Conservation (phyloP, 805 yeast species). For the Komagataella pastoris region DNA sequence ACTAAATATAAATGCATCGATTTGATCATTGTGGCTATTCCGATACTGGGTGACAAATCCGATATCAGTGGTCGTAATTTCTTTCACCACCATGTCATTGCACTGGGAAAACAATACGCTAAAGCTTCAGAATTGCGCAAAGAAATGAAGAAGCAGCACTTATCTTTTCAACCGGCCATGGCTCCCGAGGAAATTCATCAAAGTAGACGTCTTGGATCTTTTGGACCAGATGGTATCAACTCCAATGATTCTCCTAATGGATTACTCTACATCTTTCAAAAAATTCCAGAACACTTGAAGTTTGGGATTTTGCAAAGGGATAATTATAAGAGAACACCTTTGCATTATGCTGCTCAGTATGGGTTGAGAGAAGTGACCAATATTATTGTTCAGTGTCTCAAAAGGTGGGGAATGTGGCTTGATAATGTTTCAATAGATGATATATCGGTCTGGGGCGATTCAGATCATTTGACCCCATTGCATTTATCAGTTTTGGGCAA, state of each 20-base stretch:
- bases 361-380: slow-evolving; percentile 58
- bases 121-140: slow-evolving; percentile 12
- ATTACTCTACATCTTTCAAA: slow-evolving; percentile 41
- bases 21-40: slow-evolving; percentile 33
- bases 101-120: slow-evolving; percentile 52
- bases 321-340: slow-evolving; percentile 67
- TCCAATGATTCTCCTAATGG: slow-evolving; percentile 47
- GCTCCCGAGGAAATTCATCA: slow-evolving; percentile 27
- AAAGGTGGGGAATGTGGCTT: slow-evolving; percentile 47
- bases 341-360: slow-evolving; percentile 82
- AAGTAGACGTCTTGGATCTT: slow-evolving; percentile 33
- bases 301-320: slow-evolving; percentile 53
- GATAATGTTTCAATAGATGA: slow-evolving; percentile 40
- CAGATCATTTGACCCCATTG: slow-evolving; percentile 69
- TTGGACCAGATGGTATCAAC: slow-evolving; percentile 50
- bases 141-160: slow-evolving; percentile 3
- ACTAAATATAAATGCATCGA: slow-evolving; percentile 46
- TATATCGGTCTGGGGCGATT: slow-evolving; percentile 52
- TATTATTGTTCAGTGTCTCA: slow-evolving; percentile 40
- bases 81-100: slow-evolving; percentile 72
- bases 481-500: slow-evolving; percentile 74
- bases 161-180: slow-evolving; percentile 29
- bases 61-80: slow-evolving; percentile 78
- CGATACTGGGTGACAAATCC: slow-evolving; percentile 42
- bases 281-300: slow-evolving; percentile 39